Base-by-base conservation (phyloP, 768 basidiomycete genomes). In the Pleurotus djamor region DNA sequence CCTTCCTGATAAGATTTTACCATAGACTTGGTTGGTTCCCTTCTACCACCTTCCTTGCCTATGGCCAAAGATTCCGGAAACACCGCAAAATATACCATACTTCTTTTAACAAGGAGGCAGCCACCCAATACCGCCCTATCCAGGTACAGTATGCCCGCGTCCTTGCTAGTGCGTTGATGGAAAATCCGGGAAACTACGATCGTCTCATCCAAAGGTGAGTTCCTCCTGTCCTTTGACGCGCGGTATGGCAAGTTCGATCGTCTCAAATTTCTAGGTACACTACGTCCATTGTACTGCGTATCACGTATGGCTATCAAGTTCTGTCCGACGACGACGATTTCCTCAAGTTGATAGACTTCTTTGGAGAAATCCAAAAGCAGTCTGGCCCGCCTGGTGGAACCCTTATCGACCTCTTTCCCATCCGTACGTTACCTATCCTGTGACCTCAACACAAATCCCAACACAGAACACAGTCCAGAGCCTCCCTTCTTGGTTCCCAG, bases 101-200 rank as follows among this genome's bases (percentile, higher is more conserved):
- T 17, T 63, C 64, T 44, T 59, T 68, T 33, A 69, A 58, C 38
- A 60, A 59, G 13, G 57, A 60, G 16, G 63, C 67, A 43, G 64
- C 70, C 34, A 57, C 58, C 44, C 51, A 64, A 6, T 71, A 72
- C 59, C 59, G 61, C 8, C 61, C 64, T 12, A 62, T 72, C 32
- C 68, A 72, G 52, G 66, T 71, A 47, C 49, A 58, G 32, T 71
- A 75, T 63, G 75, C 72, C 2, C 66, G 62, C 13, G 59, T 66
- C 12, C 70, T 79, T 41, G 61, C 72, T 17, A 28, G 62, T 32
- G 69, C 69, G 33, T 47, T 78, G 6, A 59, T 72, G 44, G 54
- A 61, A 50, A 34, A 61, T 14, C 71, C 72, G 4, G 60, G 66
- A 0, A 57, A 60, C 36, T 56, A 65, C 4, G 50, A 33, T 48